phyloP scores from a whole-genome alignment of 2,329 filamentous ascomycete species.

The Davidsoniella australis region DNA sequence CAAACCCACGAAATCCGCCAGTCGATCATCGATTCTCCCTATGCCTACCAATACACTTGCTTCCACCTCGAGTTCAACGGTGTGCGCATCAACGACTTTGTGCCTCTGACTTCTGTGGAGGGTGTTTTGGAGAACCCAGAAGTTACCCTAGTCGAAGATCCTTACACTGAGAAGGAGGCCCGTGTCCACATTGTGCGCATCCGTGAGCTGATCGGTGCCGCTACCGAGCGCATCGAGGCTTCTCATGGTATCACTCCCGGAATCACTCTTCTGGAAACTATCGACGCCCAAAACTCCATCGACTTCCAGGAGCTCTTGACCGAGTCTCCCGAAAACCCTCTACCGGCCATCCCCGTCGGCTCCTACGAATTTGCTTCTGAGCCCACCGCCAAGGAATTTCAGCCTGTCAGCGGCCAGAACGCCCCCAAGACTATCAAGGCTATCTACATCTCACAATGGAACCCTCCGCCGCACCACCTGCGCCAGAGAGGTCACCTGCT shows the following conservation, averaged over 20 bases:
- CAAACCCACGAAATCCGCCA: conserved; percentile 95
- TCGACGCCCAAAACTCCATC: conserved; percentile 30
- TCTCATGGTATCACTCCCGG: conserved; percentile 76
- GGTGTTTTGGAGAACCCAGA: conserved; percentile 63
- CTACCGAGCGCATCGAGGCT: conserved; percentile 73
- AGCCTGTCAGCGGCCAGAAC: conserved; percentile 48
- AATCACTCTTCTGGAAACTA: conserved; percentile 68
- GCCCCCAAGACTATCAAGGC: conserved; percentile 83
- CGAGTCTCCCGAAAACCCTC: background rate
- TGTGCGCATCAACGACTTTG: conserved; percentile 83
- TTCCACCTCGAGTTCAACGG: conserved; percentile 92
- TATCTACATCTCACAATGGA: conserved; percentile 82
- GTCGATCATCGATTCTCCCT: conserved; percentile 82
- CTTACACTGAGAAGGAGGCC: conserved; percentile 96
- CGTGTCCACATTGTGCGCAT: conserved; percentile 85
- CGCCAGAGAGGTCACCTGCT: conserved; percentile 83
- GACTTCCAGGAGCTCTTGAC: conserved; percentile 15
- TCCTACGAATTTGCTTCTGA: conserved; percentile 63
- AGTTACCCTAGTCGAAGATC: conserved; percentile 72
- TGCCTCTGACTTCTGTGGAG: conserved; percentile 76
- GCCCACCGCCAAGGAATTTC: conserved; percentile 50
- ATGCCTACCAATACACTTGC: conserved; percentile 93
- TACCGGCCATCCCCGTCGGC: conserved; percentile 25
- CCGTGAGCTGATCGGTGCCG: conserved; percentile 81
- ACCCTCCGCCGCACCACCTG: conserved; percentile 82